Evolutionary conservation across 2,329 filamentous ascomycete species (phyloP).

Genomic region (Aspergillus ibericus): DNA sequence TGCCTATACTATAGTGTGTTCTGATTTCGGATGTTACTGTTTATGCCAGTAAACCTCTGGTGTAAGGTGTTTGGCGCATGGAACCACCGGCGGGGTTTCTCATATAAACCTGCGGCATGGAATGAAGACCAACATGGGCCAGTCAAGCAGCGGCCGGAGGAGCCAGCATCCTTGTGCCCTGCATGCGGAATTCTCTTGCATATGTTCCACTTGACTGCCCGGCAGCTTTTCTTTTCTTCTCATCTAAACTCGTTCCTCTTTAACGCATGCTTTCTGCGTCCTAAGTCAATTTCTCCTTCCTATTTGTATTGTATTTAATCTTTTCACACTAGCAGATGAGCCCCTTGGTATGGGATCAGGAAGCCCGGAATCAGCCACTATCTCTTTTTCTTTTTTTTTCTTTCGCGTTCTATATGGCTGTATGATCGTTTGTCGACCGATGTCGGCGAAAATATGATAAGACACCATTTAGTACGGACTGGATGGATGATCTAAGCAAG

Average conservation of each 20-base stretch:
- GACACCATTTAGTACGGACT: neutral
- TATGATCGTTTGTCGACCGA: constrained; percentile 1
- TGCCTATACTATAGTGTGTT: constrained; percentile 17
- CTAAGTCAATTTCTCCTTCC: constrained; percentile 13
- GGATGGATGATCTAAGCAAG: neutral
- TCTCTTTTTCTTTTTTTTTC: constrained; percentile 5
- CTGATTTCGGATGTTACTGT: constrained; percentile 23
- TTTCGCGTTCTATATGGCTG: constrained; percentile 3
- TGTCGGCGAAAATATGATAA: neutral
- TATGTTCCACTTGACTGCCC: constrained; percentile 13
- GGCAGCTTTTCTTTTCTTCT: constrained; percentile 18
- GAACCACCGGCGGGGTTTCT: constrained; percentile 18
- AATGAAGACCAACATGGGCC: constrained; percentile 17
- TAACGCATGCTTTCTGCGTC: constrained; percentile 10
- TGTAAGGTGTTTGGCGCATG: constrained; percentile 29
- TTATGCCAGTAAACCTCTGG: constrained; percentile 21
- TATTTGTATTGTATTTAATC: constrained; percentile 37
- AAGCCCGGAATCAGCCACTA: constrained; percentile 8
- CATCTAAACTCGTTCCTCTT: constrained; percentile 20
- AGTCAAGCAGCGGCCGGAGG: constrained; percentile 9
- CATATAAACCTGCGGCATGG: constrained; percentile 20
- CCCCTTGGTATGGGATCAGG: constrained; percentile 10
- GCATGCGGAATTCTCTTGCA: constrained; percentile 9
- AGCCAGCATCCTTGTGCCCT: constrained; percentile 10
- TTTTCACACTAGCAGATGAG: constrained; percentile 14